These are phyloP conservation scores for Glycine soja DNA, from an alignment of 306 rosid species.

Conservation along the genomic window DNA sequence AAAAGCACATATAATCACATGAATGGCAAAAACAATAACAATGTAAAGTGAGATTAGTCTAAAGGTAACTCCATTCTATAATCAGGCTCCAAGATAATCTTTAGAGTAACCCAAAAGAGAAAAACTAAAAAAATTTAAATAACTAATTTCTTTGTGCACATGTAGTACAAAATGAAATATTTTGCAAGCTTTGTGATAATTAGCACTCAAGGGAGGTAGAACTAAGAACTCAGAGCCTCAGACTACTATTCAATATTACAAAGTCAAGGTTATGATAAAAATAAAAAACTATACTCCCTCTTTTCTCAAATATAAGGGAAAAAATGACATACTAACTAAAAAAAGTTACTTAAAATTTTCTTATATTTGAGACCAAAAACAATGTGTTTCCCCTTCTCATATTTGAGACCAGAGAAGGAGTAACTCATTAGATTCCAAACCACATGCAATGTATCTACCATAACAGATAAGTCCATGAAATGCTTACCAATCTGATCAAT, in stretches of 20 bases:
- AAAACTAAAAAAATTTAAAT: not conserved
- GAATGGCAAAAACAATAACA: no score
- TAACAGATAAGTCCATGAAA: conserved; percentile 75
- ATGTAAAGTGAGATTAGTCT: no score
- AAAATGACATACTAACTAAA: no score
- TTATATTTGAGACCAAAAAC: no score
- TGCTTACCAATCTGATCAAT: not conserved
- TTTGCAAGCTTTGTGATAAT: not conserved
- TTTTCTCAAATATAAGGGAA: not conserved
- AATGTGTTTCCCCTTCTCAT: rapidly evolving
- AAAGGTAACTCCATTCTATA: no score
- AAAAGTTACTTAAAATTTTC: no score
- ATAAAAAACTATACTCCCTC: conserved; percentile 41
- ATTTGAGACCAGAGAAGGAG: no score
- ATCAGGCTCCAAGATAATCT: no score
- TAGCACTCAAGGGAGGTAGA: not conserved
- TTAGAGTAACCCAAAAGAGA: not conserved
- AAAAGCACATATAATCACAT: no score
- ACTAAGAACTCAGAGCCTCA: not conserved
- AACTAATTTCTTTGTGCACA: not conserved
- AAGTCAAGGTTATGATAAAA: not conserved
- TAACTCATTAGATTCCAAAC: conserved; percentile 80
- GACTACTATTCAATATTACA: not conserved
- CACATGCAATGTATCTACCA: conserved; percentile 73
- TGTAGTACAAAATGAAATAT: not conserved